These are phyloP conservation scores for Gossypium thurberi DNA, from an alignment of 345 rosid species.

Conservation along the genomic window DNA sequence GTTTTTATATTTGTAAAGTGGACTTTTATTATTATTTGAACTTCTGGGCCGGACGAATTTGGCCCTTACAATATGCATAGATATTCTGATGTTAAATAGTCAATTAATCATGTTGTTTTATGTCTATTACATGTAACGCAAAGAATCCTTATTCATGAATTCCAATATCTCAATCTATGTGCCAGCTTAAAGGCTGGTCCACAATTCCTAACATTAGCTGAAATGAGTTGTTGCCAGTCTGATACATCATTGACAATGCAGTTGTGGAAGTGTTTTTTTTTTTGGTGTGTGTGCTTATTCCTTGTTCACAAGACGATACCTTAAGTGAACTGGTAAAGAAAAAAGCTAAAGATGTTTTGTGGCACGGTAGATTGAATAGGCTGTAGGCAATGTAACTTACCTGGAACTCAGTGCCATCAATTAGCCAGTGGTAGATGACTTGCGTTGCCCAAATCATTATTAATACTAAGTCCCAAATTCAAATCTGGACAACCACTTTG, in stretches of 20 bases:
- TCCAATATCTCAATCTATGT: conserved; percentile 13
- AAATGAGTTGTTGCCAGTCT: conserved; percentile 11
- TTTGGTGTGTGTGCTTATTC: neutral
- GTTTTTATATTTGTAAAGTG: too few relatives aligned
- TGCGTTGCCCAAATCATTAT: too few relatives aligned
- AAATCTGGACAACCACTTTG: too few relatives aligned
- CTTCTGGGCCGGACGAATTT: too few relatives aligned
- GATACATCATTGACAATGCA: conserved; percentile 8
- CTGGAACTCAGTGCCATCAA: neutral
- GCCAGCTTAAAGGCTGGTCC: conserved; percentile 38
- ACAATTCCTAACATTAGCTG: conserved; percentile 13
- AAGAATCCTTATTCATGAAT: conserved; percentile 15
- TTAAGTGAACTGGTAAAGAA: neutral
- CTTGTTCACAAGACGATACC: neutral
- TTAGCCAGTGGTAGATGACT: too few relatives aligned
- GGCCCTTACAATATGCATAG: too few relatives aligned
- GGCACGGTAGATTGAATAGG: neutral
- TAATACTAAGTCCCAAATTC: too few relatives aligned
- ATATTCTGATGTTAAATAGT: neutral
- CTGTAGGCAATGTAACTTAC: neutral
- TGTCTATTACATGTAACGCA: neutral
- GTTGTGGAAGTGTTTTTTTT: neutral
- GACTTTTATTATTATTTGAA: too few relatives aligned
- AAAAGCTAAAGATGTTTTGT: neutral
- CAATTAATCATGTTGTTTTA: neutral